These are phyloP conservation scores for Talaromyces sp. DNA, from an alignment of 2,329 filamentous ascomycete genomes.

Conservation along the genomic window DNA sequence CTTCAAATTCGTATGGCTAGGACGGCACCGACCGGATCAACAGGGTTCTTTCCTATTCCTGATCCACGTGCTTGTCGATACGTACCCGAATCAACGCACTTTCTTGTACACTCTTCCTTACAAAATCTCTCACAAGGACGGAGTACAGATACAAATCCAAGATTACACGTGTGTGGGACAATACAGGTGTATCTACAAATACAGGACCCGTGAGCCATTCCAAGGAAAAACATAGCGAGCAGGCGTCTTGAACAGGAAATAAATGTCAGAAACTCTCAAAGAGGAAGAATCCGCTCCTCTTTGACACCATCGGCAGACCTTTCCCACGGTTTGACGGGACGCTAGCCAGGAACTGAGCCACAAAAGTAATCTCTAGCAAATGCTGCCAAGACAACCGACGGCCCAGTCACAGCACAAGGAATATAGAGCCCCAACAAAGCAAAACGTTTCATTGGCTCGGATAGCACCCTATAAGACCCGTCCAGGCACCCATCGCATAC, in stretches of 20 bases:
- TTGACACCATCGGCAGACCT: not conserved
- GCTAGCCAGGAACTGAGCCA: not conserved
- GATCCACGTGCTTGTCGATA: not conserved
- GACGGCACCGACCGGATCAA: conserved; percentile 8
- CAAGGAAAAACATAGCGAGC: not conserved
- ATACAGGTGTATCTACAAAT: not conserved
- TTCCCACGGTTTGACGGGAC: not conserved
- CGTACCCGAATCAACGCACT: not conserved
- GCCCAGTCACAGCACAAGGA: not conserved
- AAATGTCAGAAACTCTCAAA: not conserved
- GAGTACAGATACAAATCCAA: not conserved
- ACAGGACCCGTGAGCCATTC: not conserved
- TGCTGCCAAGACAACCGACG: not conserved
- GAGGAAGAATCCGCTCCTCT: not conserved
- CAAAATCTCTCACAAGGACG: too few relatives aligned
- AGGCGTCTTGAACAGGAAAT: not conserved
- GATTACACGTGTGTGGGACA: too few relatives aligned
- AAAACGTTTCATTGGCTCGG: not conserved
- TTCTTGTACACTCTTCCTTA: not conserved
- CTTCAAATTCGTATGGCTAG: not conserved
- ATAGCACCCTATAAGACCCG: not conserved
- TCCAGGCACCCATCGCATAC: not conserved
- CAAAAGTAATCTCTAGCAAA: not conserved
- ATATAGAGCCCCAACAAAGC: not conserved
- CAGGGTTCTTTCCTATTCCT: conserved; percentile 1